Evolutionary conservation across 2,329 filamentous ascomycete genomes (phyloP).

Genomic region (Phialophora chinensis): DNA sequence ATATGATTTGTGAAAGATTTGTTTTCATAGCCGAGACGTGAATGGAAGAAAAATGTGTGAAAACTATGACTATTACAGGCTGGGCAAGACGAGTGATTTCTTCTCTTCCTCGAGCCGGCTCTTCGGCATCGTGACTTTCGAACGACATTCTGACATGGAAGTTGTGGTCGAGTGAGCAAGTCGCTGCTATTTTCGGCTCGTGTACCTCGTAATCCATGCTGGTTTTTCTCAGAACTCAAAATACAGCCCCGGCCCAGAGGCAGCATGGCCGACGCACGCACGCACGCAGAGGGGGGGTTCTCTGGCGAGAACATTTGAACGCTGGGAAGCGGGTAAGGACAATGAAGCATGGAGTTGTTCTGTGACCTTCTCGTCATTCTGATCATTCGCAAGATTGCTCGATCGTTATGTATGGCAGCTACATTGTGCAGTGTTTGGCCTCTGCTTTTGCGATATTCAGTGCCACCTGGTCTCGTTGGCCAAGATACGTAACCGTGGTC

Average conservation of each 20-base stretch:
- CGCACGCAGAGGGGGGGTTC: no score
- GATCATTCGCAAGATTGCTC: not conserved
- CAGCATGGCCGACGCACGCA: not conserved
- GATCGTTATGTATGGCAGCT: not conserved
- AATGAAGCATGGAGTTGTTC: not conserved
- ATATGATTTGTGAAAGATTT: constrained; percentile 1
- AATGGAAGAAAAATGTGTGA: constrained; percentile 5
- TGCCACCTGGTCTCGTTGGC: not conserved
- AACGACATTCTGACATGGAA: no score
- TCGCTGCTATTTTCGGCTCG: no score
- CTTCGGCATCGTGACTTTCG: no score
- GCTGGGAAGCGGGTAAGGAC: not conserved
- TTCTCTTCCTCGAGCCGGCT: not conserved
- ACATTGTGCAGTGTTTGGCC: not conserved
- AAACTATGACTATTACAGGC: not conserved
- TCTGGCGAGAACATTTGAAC: not conserved
- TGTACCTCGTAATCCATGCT: not conserved
- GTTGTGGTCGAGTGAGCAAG: no score
- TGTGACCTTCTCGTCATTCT: not conserved
- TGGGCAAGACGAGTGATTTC: not conserved
- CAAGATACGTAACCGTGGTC: not conserved
- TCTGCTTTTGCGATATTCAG: not conserved
- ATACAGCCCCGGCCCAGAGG: not conserved
- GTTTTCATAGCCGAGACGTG: not conserved
- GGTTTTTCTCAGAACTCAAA: not conserved